phyloP scores from a whole-genome alignment of 371 early-diverging fungal genomes.

The Haplosporangium sp. region DNA sequence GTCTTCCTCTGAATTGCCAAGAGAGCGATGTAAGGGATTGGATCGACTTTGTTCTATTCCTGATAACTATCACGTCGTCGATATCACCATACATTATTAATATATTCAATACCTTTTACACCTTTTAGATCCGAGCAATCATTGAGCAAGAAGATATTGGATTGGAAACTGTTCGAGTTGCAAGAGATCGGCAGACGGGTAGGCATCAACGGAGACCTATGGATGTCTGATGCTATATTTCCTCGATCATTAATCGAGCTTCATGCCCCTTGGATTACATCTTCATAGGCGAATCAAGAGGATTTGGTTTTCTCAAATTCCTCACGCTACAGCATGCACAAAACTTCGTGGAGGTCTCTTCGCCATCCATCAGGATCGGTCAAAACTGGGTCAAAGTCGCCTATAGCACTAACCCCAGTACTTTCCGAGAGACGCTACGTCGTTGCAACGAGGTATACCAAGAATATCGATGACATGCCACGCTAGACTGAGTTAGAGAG shows the following conservation, averaged over 20 bases:
- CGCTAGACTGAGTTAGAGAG: too few species aligned
- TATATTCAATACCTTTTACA: too few species aligned
- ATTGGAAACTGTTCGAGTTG: slow-evolving; percentile 27
- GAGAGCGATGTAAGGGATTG: slow-evolving; percentile 33
- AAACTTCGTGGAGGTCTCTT: slow-evolving; percentile 21
- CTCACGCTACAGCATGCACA: slow-evolving; percentile 20
- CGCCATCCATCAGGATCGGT: slow-evolving; percentile 35
- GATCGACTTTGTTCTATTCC: not conserved
- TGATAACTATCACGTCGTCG: not conserved
- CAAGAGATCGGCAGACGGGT: slow-evolving; percentile 41
- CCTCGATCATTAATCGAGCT: not conserved
- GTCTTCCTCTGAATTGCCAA: slow-evolving; percentile 24
- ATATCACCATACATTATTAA: not conserved
- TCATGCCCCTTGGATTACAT: not conserved
- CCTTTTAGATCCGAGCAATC: slow-evolving; percentile 22
- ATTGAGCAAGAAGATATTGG: slow-evolving; percentile 28
- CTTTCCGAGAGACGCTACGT: slow-evolving; percentile 14
- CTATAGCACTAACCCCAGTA: slow-evolving; percentile 37
- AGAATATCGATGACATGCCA: not conserved
- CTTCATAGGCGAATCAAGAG: slow-evolving; percentile 30
- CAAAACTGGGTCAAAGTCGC: slow-evolving; percentile 23
- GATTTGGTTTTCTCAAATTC: slow-evolving; percentile 42
- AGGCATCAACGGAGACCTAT: not conserved
- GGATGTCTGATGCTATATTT: not conserved
- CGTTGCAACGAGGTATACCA: slow-evolving; percentile 26